Conservation (phyloP, 352 stramenopile species). For the Phytopythium chamaehyphon region DNA sequence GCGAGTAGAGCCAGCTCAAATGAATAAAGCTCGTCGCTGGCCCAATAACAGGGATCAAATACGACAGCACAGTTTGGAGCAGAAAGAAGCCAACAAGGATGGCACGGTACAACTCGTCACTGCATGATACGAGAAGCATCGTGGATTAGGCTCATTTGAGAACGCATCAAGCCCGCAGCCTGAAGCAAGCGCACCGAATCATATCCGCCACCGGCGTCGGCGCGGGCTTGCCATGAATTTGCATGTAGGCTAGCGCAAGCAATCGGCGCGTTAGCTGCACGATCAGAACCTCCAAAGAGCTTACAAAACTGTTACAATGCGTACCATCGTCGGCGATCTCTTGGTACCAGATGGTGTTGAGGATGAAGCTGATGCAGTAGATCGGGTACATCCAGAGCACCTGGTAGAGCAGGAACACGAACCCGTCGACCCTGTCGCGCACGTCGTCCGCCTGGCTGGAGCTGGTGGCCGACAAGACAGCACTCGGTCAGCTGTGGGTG, state of each 20-base stretch:
- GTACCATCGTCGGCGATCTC: slow-evolving; percentile 87
- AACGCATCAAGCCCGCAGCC: too few relatives aligned
- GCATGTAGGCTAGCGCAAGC: slow-evolving; percentile 53
- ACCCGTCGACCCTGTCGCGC: slow-evolving; percentile 71
- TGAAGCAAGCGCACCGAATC: slow-evolving; percentile 80
- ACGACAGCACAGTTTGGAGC: slow-evolving; percentile 79
- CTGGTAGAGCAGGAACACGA: slow-evolving; percentile 87
- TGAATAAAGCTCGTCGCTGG: slow-evolving; percentile 80
- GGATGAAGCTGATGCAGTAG: slow-evolving; percentile 90
- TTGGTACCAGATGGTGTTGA: slow-evolving; percentile 91
- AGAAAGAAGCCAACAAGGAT: slow-evolving; percentile 87
- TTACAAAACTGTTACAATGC: background rate
- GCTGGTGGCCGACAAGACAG: slow-evolving; percentile 12
- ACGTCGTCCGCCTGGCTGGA: slow-evolving; percentile 60
- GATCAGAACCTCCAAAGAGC: too few relatives aligned
- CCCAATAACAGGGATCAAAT: slow-evolving; percentile 72
- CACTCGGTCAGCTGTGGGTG: too few relatives aligned
- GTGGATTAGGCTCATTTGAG: too few relatives aligned
- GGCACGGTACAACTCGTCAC: slow-evolving; percentile 81
- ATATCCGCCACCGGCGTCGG: slow-evolving; percentile 76
- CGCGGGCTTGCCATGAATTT: slow-evolving; percentile 76
- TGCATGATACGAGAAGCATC: slow-evolving; percentile 22
- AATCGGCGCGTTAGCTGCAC: too few relatives aligned
- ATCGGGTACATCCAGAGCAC: slow-evolving; percentile 90
- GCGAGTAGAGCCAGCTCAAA: slow-evolving; percentile 84